A percentile compares a stretch with the other conserved stretches of the same genome.
These are phyloP conservation scores for Cryptococcus wingfieldii DNA, from an alignment of 1,284 basidiomycete genomes.

Conservation along the genomic window DNA sequence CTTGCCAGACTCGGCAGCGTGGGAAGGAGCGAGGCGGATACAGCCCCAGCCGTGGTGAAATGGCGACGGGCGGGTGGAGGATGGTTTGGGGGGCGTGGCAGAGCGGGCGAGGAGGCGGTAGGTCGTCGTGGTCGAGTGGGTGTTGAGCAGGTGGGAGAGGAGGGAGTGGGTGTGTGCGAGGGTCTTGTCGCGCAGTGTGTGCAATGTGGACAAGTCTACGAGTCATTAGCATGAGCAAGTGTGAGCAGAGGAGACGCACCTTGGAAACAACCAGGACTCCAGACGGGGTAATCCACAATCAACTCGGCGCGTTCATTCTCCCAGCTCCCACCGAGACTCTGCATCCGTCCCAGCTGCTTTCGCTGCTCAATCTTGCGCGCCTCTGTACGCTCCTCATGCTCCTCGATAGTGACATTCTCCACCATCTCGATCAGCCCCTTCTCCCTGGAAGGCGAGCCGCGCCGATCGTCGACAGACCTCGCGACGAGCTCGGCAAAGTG, in stretches of 20 bases:
- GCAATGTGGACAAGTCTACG: slow-evolving; percentile 44
- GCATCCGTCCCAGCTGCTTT: slow-evolving; percentile 4
- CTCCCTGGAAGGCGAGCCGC: not conserved
- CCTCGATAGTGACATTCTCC: slow-evolving; percentile 12
- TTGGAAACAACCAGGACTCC: slow-evolving; percentile 46
- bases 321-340: slow-evolving; percentile 25
- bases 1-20: not conserved
- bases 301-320: slow-evolving; percentile 41
- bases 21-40: slow-evolving; percentile 38
- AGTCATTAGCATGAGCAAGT: not conserved
- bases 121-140: slow-evolving; percentile 33
- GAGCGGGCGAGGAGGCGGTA: slow-evolving; percentile 44
- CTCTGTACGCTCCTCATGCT: not conserved
- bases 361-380: not conserved
- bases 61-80: not conserved
- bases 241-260: slow-evolving; percentile 17
- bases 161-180: slow-evolving; percentile 43
- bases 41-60: slow-evolving; percentile 37
- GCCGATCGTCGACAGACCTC: slow-evolving; percentile 9
- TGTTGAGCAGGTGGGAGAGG: slow-evolving; percentile 34
- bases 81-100: slow-evolving; percentile 9
- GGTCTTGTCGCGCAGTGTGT: slow-evolving; percentile 46
- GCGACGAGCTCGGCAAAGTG: slow-evolving; percentile 21
- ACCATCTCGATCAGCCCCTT: slow-evolving; percentile 17
- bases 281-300: slow-evolving; percentile 48